Base-by-base conservation (phyloP, 129 eudicot species). In the Pseudognaphalium luteoalbum region DNA sequence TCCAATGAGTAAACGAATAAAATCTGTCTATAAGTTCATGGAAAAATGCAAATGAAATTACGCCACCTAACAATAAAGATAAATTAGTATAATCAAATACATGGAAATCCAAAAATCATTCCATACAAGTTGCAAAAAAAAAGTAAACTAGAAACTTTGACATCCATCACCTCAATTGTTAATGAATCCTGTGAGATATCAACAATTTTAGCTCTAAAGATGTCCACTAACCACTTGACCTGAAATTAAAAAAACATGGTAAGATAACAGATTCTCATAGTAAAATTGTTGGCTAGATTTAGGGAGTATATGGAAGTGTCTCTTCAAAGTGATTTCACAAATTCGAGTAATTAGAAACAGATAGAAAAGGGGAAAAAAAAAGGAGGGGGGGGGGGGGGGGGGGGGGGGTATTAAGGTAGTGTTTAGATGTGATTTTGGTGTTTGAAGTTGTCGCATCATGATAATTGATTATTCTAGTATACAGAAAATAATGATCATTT, bases 191-290 rank as follows among this genome's bases (percentile, higher is more conserved):
- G 95, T 66, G 98, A 90, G 70, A 92, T 92, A 83, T 92, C 96
- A 56, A 92, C 98, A 75, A 90, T 88, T 81, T 65, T 92, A 41
- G 89, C 96, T 85, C 98, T 87, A 76, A 90, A 92, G 69, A 88
- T 85, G 84, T 90, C 98, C 78, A 92, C 98, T 75, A 92, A 76
- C 98, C 96, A 90, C 94, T 88, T 92, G 60, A 92, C 87, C 98
- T 92, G 88, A 58, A 83, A 41, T 50, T 67, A 22, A 44, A 21
- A 70, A 17, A 69, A 80, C 44, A 75, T 50, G 10, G 76, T 59
- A 82, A 52, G 59, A 73, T 9, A 66, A 32, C 62, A 70, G 32
- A 66, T 44, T 20, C 52, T 32, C 15, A 30, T 14, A 73, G 37
- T 52, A 32, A 71, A 56, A 66, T 76, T 47, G 25, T 34, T 76